Percentiles rank a stretch among this genome's conserved stretches.
Evolutionary conservation across 495 filamentous ascomycete species (phyloP).

Genomic region (Lasiosphaeria miniovina): DNA sequence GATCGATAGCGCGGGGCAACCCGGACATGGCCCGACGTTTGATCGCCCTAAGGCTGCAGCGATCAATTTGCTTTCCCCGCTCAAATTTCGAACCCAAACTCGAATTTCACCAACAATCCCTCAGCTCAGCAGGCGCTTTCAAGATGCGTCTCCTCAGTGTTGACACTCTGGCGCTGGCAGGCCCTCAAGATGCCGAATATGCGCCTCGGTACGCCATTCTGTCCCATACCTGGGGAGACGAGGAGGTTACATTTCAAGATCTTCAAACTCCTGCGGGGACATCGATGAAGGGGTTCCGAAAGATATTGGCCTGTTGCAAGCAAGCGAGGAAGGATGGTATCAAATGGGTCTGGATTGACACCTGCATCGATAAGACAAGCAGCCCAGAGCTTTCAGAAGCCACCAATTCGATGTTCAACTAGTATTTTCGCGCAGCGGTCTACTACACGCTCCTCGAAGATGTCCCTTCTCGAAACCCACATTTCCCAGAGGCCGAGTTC

Average conservation of each 20-base stretch:
- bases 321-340: conserved; percentile 19
- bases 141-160: conserved; percentile 30
- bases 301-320: conserved; percentile 14
- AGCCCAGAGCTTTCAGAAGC: conserved; percentile 38
- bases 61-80: too few relatives aligned
- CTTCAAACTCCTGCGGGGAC: background rate
- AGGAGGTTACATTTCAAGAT: background rate
- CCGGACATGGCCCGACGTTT: too few relatives aligned
- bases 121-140: background rate
- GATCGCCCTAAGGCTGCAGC: too few relatives aligned
- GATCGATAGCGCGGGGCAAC: too few relatives aligned
- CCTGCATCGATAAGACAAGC: conserved; percentile 38
- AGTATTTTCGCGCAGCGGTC: conserved; percentile 25
- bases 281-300: background rate
- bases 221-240: background rate
- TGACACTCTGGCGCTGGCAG: conserved; percentile 20
- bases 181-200: conserved; percentile 14
- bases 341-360: conserved; percentile 38
- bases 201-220: conserved; percentile 25
- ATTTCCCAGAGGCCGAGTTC: background rate
- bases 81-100: background rate
- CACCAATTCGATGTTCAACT: conserved; percentile 40
- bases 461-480: background rate
- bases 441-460: conserved; percentile 32
- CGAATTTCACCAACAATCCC: background rate